Conservation (phyloP, 1,284 basidiomycete genomes). For the Exsudoporus floridanus region DNA sequence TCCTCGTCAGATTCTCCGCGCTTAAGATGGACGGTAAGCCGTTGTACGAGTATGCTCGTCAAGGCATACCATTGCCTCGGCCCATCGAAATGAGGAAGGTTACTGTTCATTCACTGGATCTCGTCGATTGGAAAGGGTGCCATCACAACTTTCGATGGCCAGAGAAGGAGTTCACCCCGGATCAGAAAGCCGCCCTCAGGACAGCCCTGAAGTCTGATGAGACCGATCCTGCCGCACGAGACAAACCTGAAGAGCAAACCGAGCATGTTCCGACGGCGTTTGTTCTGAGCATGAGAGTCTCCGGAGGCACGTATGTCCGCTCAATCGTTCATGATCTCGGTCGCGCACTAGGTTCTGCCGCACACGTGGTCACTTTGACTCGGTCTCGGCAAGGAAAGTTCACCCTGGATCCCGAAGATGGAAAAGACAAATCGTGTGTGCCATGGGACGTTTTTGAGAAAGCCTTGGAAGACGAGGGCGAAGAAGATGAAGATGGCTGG, state of each 20-base stretch:
- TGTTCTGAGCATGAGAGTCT: conserved; percentile 86
- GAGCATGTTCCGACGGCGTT: conserved; percentile 72
- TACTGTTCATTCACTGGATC: conserved; percentile 76
- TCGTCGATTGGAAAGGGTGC: conserved; percentile 68
- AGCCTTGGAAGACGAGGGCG: conserved; percentile 55
- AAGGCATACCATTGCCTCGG: conserved; percentile 86
- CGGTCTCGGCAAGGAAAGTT: conserved; percentile 86
- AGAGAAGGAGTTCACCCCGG: conserved; percentile 61
- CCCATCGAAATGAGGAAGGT: conserved; percentile 89
- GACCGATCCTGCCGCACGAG: conserved; percentile 30
- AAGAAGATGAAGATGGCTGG: conserved; percentile 63
- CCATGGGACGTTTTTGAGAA: conserved; percentile 79
- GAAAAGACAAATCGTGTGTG: conserved; percentile 52
- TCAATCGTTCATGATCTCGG: conserved; percentile 91
- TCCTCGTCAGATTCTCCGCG: conserved; percentile 80
- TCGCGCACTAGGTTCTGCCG: conserved; percentile 77
- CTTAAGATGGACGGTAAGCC: conserved; percentile 98
- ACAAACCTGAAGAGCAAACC: conserved; percentile 36
- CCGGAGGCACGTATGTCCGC: conserved; percentile 95
- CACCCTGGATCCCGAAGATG: conserved; percentile 45
- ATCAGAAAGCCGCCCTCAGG: conserved; percentile 71
- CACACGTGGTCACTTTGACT: conserved; percentile 87
- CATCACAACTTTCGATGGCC: conserved; percentile 74
- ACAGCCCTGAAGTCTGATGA: conserved; percentile 55
- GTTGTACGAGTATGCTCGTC: conserved; percentile 93